Evolutionary conservation across 1,139 yeast genomes (phyloP).

Genomic region (Saccharomyces uvarum): DNA sequence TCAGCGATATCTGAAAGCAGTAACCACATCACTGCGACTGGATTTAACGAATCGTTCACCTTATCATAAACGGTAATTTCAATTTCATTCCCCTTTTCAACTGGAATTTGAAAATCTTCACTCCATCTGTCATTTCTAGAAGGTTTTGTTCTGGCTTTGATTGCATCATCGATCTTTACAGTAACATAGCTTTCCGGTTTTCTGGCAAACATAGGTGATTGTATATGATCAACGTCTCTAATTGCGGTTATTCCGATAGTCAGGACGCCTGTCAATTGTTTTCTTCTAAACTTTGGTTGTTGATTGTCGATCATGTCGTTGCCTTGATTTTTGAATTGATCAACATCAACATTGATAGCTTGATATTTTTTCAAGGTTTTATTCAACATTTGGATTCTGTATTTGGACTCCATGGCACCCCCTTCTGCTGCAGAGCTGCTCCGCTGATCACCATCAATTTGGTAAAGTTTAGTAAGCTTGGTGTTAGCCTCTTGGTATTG

Average conservation of each 20-base stretch:
- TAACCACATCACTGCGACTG: conserved; percentile 93
- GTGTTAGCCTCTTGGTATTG: conserved; percentile 90
- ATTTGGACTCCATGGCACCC: conserved; percentile 76
- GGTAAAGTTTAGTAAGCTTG: conserved; percentile 76
- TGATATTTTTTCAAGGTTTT: conserved; percentile 81
- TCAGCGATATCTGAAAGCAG: conserved; percentile 85
- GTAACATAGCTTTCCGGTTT: conserved; percentile 74
- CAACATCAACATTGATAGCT: conserved; percentile 64
- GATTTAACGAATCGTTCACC: conserved; percentile 55
- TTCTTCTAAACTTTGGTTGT: conserved; percentile 62
- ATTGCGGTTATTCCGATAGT: conserved; percentile 64
- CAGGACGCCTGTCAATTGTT: conserved; percentile 75
- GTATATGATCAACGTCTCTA: conserved; percentile 86
- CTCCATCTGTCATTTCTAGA: conserved; percentile 77
- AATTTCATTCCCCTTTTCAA: conserved; percentile 86
- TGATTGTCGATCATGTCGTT: conserved; percentile 52
- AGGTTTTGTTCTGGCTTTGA: conserved; percentile 65
- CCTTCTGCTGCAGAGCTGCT: conserved; percentile 84
- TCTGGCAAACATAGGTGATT: conserved; percentile 68
- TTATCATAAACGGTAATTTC: conserved; percentile 84
- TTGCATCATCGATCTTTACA: conserved; percentile 80
- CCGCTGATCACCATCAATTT: conserved; percentile 83
- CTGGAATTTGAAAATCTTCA: conserved; percentile 72
- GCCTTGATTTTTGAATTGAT: conserved; percentile 41
- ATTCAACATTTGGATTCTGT: conserved; percentile 74